Conservation (phyloP, 1,284 basidiomycete genomes). For the Puccinia polysora region DNA sequence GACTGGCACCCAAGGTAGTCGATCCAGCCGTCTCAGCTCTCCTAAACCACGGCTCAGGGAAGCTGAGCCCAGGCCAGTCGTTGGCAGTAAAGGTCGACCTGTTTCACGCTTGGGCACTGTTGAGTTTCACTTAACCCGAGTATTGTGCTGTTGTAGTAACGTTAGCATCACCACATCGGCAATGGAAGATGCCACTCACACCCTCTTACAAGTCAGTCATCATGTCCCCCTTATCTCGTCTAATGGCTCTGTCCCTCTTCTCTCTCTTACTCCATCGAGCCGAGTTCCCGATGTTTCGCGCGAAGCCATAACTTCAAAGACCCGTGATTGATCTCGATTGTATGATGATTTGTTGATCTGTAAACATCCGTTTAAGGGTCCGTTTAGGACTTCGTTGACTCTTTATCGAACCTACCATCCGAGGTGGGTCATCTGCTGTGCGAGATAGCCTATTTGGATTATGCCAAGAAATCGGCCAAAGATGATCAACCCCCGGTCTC, state of each 20-base stretch:
- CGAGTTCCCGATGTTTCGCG: too few relatives aligned
- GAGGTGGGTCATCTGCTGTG: slow-evolving; percentile 38
- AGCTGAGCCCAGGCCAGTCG: too few relatives aligned
- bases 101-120: too few relatives aligned
- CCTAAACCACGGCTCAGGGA: too few relatives aligned
- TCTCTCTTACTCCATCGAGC: slow-evolving; percentile 1
- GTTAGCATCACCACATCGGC: too few relatives aligned
- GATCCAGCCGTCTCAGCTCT: too few relatives aligned
- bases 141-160: too few relatives aligned
- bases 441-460: slow-evolving; percentile 44
- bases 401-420: slow-evolving; percentile 35
- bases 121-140: too few relatives aligned
- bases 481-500: slow-evolving; percentile 40
- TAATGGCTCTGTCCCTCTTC: neutral
- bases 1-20: too few relatives aligned
- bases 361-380: neutral
- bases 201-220: slow-evolving; percentile 38
- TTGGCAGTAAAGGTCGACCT: too few relatives aligned
- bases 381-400: slow-evolving; percentile 38
- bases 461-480: slow-evolving; percentile 34
- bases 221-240: neutral
- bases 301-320: too few relatives aligned
- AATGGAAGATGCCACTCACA: slow-evolving; percentile 44
- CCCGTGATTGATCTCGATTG: neutral
- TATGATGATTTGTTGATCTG: neutral